Conservation (phyloP, 306 rosid genomes). For the Glycine tomentella region DNA sequence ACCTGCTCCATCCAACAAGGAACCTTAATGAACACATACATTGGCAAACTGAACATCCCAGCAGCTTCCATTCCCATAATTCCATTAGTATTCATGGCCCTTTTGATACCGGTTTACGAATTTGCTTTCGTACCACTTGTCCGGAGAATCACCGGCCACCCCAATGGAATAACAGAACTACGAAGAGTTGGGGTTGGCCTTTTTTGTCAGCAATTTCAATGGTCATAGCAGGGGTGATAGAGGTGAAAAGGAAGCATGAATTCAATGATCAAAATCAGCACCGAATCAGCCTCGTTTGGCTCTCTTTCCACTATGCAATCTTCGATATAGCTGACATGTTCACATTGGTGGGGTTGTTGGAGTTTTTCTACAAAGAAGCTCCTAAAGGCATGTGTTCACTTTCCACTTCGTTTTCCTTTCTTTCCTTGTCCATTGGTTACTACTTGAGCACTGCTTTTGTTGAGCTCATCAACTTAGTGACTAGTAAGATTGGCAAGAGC, state of each 20-base stretch:
- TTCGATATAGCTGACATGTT: slow-evolving; percentile 73
- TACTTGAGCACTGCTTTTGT: slow-evolving; percentile 59
- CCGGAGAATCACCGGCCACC: slow-evolving; percentile 55
- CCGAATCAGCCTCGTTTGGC: slow-evolving; percentile 66
- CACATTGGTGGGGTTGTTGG: slow-evolving; percentile 62
- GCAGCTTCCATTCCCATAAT: slow-evolving; percentile 64
- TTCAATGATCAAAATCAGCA: slow-evolving; percentile 23
- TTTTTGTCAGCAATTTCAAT: slow-evolving; percentile 64
- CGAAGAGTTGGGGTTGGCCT: slow-evolving; percentile 67
- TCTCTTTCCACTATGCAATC: slow-evolving; percentile 61
- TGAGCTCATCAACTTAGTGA: slow-evolving; percentile 52
- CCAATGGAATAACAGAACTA: slow-evolving; percentile 59
- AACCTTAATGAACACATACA: slow-evolving; percentile 51
- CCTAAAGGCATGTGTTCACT: slow-evolving; percentile 66
- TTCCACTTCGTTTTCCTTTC: slow-evolving; percentile 60
- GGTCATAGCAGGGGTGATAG: slow-evolving; percentile 56
- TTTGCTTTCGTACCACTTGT: slow-evolving; percentile 52
- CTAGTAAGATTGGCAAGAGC: slow-evolving; percentile 42
- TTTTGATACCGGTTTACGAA: slow-evolving; percentile 63
- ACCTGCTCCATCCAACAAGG: slow-evolving; percentile 67
- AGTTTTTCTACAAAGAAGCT: slow-evolving; percentile 68
- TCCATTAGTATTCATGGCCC: slow-evolving; percentile 65
- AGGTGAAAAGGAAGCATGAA: slow-evolving; percentile 56
- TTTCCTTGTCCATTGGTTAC: slow-evolving; percentile 62
- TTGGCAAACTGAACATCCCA: slow-evolving; percentile 47